phyloP scores from a whole-genome alignment of 164 flowering plant genomes.

The Sextonia rubra region DNA sequence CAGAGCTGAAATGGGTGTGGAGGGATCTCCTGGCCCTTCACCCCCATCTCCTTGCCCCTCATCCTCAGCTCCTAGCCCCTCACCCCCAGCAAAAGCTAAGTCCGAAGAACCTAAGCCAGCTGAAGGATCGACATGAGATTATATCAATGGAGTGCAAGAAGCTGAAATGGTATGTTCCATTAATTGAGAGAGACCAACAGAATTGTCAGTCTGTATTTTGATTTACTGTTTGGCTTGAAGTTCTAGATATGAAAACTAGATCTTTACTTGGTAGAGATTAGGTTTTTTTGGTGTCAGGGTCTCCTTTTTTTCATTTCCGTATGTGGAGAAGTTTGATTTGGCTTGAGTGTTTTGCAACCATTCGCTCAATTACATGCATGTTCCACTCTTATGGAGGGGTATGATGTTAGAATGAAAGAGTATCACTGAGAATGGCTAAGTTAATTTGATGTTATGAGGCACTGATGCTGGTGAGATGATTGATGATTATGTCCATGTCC shows the following conservation, averaged over 20 bases:
- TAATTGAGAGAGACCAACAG: neutral
- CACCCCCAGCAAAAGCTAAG: constrained; percentile 31
- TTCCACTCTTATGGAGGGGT: too few species aligned
- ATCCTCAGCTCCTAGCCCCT: constrained; percentile 52
- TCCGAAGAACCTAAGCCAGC: constrained; percentile 17
- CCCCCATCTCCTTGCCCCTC: constrained; percentile 63
- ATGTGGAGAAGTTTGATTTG: too few species aligned
- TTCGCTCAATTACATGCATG: too few species aligned
- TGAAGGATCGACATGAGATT: constrained; percentile 13
- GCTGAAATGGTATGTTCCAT: constrained; percentile 1
- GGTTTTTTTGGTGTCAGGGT: too few species aligned
- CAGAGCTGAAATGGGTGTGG: constrained; percentile 70
- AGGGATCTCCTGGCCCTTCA: constrained; percentile 49
- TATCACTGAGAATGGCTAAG: too few species aligned
- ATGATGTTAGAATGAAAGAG: too few species aligned
- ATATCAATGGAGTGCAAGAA: neutral
- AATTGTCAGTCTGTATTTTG: neutral
- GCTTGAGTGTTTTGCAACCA: too few species aligned
- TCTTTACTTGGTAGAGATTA: neutral
- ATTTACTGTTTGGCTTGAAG: neutral
- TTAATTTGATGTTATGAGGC: too few species aligned
- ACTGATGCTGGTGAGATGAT: too few species aligned
- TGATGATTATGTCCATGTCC: too few species aligned
- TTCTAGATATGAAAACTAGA: neutral
- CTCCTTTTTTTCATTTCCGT: too few species aligned